Evolutionary conservation across 1,139 yeast genomes (phyloP).

Genomic region (Kluyveromyces sp.): DNA sequence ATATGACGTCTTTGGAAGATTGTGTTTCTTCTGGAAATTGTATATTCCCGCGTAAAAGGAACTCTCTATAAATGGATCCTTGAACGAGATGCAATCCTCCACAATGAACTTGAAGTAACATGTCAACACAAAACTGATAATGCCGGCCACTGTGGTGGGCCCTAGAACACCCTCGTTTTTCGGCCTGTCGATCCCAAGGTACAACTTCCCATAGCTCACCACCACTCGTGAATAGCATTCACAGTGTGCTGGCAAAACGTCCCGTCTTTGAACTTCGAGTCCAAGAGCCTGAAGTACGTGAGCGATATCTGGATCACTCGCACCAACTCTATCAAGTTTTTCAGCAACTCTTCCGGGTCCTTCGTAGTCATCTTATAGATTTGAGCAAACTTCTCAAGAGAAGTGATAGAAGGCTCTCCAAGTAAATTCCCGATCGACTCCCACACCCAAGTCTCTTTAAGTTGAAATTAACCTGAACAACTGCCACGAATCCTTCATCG

Average conservation of each 20-base stretch:
- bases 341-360: slow-evolving; percentile 22
- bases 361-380: slow-evolving; percentile 47
- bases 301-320: slow-evolving; percentile 67
- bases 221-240: slow-evolving; percentile 69
- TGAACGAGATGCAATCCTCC: slow-evolving; percentile 75
- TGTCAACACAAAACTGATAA: slow-evolving; percentile 61
- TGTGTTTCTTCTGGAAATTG: slow-evolving; percentile 63
- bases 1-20: slow-evolving; percentile 47
- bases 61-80: slow-evolving; percentile 78
- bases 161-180: slow-evolving; percentile 48
- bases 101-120: slow-evolving; percentile 58
- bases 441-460: slow-evolving; percentile 73
- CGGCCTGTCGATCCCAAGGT: slow-evolving; percentile 36
- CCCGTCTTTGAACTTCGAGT: slow-evolving; percentile 73
- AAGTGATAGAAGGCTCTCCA: slow-evolving; percentile 63
- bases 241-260: slow-evolving; percentile 71
- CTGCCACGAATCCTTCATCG: slow-evolving; percentile 44
- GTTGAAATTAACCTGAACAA: slow-evolving; percentile 66
- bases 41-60: slow-evolving; percentile 53
- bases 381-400: slow-evolving; percentile 75
- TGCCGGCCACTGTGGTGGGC: slow-evolving; percentile 53
- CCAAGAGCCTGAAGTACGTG: slow-evolving; percentile 68
- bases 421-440: slow-evolving; percentile 68
- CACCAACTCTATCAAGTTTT: slow-evolving; percentile 70
- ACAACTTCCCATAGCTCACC: slow-evolving; percentile 62